Base-by-base conservation (phyloP, 345 rosid genomes). In the Gossypium herbaceum region DNA sequence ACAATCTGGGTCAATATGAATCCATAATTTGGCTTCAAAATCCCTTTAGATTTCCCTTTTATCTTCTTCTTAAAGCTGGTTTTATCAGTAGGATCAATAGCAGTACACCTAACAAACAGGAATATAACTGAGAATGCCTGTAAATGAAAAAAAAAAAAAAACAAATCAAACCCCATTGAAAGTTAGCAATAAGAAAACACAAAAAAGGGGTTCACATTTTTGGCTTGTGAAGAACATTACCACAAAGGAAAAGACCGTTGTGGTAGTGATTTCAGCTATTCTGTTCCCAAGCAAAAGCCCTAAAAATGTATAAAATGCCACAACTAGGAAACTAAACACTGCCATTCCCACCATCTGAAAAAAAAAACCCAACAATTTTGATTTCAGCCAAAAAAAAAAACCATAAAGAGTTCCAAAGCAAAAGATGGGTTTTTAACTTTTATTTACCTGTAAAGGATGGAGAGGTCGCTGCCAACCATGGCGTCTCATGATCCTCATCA, bases 381-480 rank as follows among this genome's bases (percentile, higher is more conserved):
- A 27, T 61, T 73, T 39, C 12, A 17, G 20, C 69, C 60, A 17
- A 69, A 41, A 12, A 41, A 12, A 19, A 56, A 2, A 1, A 1
- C 4, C 24, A 9, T 56, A 2, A 19, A 29, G 22, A 69, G 27
- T 25, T 59, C 41, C 1, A 52, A 20, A 8, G 50, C 2, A 3
- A n/a, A 65, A 45, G 52, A 22, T 2, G 19, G 55, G 2, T 34
- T 5, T 39, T 29, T 29, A 29, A 3, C 4, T 3, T 29, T 29
- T 29, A 29, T 29, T 47, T 61, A 88, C 99, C 98, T 95, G 98
- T 59, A 95, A 77, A 62, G 92, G 88, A 71, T 93, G 96, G 69
- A 95, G 79, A 47, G 99, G 98, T 50, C 88, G 85, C 85, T 95
- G 94, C 98, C 98, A 95, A 66, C 99, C 99, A 84, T 93, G 98